Evolutionary conservation across 225 moss, liverwort and hornwort species (phyloP), one percentile per base, ranked within the genome.

Genomic region (Ulota crispa): DNA sequence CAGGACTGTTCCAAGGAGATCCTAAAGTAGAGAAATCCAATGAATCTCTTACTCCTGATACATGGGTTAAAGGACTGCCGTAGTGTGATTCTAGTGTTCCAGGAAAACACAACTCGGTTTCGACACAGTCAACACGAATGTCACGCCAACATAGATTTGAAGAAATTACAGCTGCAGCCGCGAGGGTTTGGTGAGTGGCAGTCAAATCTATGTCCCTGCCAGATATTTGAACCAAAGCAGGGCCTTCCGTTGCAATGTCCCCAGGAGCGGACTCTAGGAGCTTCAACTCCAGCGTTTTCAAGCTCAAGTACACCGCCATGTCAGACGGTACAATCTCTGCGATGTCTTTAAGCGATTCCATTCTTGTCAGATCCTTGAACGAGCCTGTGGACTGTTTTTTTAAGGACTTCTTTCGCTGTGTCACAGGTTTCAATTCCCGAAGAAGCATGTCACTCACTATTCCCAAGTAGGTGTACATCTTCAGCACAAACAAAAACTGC

Each of bases 401-500:
- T 10, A 67, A 66, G 60, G 70, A 60, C 41, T 59, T 79, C 64
- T 77, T 84, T 57, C 61, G 87, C n/a, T 76, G 79, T 41, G 87
- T 85, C 79, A 91, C 85, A 67, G 87, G 87, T 81, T 91, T 93
- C 85, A 94, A 89, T 36, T 91, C 99, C 68, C 89, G 86, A 43
- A 96, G 68, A 57, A 99, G 93, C 69, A 89, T 86, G 81, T 93
- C 92, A 85, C 96, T 96, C 52, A 96, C 96, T 76, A 92, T 85
- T 60, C 92, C 92, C 27, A 99, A 79, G 70, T 96, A 96, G 30
- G 94, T 77, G 81, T 99, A 99, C 99, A 99, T 99, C 86, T 85
- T 94, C 53, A 99, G 88, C 20, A 96, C 95, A 85, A 99, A 99
- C 80, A 96, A 87, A 53, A 99, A 89, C 83, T 99, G 99, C 85